A percentile compares a stretch with the other conserved stretches of the same genome.
These are phyloP conservation scores for Russula virescens DNA, from an alignment of 768 basidiomycete genomes.

Conservation along the genomic window DNA sequence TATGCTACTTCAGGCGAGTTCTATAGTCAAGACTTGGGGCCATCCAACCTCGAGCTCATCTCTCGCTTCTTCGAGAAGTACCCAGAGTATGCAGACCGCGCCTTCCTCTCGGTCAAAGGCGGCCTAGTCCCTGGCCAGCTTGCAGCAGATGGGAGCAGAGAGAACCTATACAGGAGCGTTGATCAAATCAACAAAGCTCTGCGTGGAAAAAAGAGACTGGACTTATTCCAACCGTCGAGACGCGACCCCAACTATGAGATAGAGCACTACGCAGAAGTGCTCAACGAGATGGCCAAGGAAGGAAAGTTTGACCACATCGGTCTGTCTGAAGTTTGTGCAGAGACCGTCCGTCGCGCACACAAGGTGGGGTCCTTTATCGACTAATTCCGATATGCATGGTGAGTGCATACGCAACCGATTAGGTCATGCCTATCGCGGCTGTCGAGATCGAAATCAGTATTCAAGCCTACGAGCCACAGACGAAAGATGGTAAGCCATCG, in stretches of 20 bases:
- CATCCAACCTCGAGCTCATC: slow-evolving; percentile 45
- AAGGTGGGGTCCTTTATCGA: slow-evolving; percentile 4
- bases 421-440: slow-evolving; percentile 53
- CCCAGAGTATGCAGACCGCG: slow-evolving; percentile 40
- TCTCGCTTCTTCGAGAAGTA: slow-evolving; percentile 44
- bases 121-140: neutral
- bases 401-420: no score
- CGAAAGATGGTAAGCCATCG: slow-evolving; percentile 36
- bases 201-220: slow-evolving; percentile 48
- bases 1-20: slow-evolving; percentile 40
- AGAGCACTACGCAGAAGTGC: slow-evolving; percentile 40
- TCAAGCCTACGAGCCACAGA: slow-evolving; percentile 51
- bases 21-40: slow-evolving; percentile 41
- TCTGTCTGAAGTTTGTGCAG: slow-evolving; percentile 49
- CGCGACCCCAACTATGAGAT: slow-evolving; percentile 40
- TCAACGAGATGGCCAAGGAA: slow-evolving; percentile 45
- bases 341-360: slow-evolving; percentile 39
- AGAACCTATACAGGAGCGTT: slow-evolving; percentile 44
- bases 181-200: slow-evolving; percentile 39
- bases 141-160: slow-evolving; percentile 32
- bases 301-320: slow-evolving; percentile 57
- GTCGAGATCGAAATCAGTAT: slow-evolving; percentile 67
- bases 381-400: no score
- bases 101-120: slow-evolving; percentile 48
- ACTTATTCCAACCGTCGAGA: slow-evolving; percentile 53